Conservation (phyloP, 768 basidiomycete species). For the Naganishia randhawae region DNA sequence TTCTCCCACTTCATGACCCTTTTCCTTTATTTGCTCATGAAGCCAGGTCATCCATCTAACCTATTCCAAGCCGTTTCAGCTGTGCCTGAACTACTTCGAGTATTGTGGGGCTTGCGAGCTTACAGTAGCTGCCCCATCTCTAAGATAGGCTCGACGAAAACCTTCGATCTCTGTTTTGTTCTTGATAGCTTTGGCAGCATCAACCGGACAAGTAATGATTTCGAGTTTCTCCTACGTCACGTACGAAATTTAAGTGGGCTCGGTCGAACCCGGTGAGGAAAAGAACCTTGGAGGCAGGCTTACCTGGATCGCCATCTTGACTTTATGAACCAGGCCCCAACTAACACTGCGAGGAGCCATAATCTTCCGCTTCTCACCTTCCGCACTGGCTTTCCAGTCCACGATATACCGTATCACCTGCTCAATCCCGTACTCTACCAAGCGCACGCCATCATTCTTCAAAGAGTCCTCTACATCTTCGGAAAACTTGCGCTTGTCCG, state of each 20-base stretch:
- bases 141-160: slow-evolving; percentile 73
- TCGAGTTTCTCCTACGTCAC: slow-evolving; percentile 32
- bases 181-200: slow-evolving; percentile 80
- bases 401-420: slow-evolving; percentile 53
- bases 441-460: slow-evolving; percentile 28
- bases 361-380: slow-evolving; percentile 33
- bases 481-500: slow-evolving; percentile 55
- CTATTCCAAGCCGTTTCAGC: slow-evolving; percentile 14
- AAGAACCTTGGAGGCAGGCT: slow-evolving; percentile 53
- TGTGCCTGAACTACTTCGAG: not conserved
- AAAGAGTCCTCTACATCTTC: slow-evolving; percentile 26
- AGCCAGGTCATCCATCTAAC: slow-evolving; percentile 80
- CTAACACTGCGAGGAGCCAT: slow-evolving; percentile 37
- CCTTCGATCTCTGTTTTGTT: slow-evolving; percentile 81
- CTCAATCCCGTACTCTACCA: slow-evolving; percentile 58
- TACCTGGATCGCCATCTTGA: slow-evolving; percentile 38
- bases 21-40: slow-evolving; percentile 69
- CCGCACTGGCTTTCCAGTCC: slow-evolving; percentile 33
- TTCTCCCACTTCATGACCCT: slow-evolving; percentile 74
- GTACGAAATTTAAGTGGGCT: not conserved
- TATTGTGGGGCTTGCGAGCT: not conserved
- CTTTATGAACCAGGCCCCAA: slow-evolving; percentile 41
- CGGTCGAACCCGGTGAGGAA: not conserved
- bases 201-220: slow-evolving; percentile 65
- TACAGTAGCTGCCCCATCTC: slow-evolving; percentile 73